Conservation (phyloP, 148 eudicot genomes). For the Cornus controversa region DNA sequence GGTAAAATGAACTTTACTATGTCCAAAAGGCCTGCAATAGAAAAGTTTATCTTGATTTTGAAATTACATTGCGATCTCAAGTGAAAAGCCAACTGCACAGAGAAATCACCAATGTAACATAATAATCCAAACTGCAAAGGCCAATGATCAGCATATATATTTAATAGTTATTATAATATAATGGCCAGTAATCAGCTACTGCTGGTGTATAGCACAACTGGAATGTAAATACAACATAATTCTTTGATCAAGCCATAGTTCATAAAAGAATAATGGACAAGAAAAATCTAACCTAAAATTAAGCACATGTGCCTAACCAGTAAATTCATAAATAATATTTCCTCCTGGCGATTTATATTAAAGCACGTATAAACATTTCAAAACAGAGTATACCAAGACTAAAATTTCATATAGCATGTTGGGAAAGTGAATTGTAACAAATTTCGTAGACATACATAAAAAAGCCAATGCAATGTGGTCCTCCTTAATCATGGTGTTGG, state of each 20-base stretch:
- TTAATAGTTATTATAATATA: neutral
- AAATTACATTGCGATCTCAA: neutral
- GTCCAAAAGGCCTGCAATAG: constrained; percentile 8
- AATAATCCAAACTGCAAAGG: neutral
- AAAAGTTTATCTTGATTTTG: constrained; percentile 1
- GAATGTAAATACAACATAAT: constrained; percentile 3
- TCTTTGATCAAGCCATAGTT: constrained; percentile 1
- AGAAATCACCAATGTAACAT: neutral
- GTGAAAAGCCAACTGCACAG: neutral
- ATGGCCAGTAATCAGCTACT: neutral
- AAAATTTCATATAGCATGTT: neutral
- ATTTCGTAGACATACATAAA: neutral
- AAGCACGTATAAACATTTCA: neutral
- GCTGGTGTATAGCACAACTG: constrained; percentile 5
- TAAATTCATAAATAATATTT: neutral
- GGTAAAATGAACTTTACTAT: neutral
- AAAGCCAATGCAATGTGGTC: no score
- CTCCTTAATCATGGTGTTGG: no score
- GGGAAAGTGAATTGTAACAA: neutral
- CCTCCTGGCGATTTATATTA: neutral
- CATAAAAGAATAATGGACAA: neutral
- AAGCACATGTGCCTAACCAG: constrained; percentile 3
- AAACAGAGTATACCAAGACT: neutral
- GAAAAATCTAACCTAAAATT: neutral
- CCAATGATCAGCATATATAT: neutral